A percentile compares a stretch with the other conserved stretches of the same genome.
Conservation (phyloP, 129 eudicot species). For the Calendula officinalis region DNA sequence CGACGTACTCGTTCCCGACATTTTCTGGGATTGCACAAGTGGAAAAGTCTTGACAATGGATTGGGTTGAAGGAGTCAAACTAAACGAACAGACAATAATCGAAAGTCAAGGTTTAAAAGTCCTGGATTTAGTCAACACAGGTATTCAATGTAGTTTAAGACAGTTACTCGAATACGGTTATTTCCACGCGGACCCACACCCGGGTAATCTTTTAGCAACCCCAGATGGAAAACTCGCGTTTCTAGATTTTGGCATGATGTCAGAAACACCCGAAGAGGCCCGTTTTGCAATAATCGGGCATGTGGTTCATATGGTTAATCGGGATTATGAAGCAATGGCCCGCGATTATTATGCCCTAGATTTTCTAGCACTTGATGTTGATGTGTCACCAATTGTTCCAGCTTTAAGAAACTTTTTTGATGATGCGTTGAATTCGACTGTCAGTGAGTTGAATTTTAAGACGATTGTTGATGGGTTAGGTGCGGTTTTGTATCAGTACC, state of each 20-base stretch:
- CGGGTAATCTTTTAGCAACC: slow-evolving; percentile 90
- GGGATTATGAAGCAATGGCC: slow-evolving; percentile 99
- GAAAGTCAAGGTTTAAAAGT: slow-evolving; percentile 92
- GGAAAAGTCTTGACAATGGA: slow-evolving; percentile 94
- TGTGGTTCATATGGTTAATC: slow-evolving; percentile 97
- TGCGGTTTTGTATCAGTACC: not conserved
- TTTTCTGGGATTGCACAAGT: slow-evolving; percentile 94
- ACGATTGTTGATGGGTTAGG: slow-evolving; percentile 36
- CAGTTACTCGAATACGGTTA: slow-evolving; percentile 95
- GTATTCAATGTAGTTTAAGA: slow-evolving; percentile 92
- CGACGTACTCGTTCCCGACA: slow-evolving; percentile 93
- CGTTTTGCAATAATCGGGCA: slow-evolving; percentile 94
- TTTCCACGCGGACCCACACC: slow-evolving; percentile 99
- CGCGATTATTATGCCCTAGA: slow-evolving; percentile 88
- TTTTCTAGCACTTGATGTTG: slow-evolving; percentile 85
- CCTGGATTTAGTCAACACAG: slow-evolving; percentile 84
- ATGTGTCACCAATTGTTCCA: slow-evolving; percentile 91
- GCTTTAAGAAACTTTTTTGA: slow-evolving; percentile 84
- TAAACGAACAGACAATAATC: slow-evolving; percentile 81
- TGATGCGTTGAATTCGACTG: slow-evolving; percentile 80
- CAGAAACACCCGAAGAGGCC: slow-evolving; percentile 96
- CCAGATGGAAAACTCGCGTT: slow-evolving; percentile 97
- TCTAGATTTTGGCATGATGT: slow-evolving; percentile 98
- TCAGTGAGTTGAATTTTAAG: slow-evolving; percentile 11
- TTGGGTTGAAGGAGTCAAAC: slow-evolving; percentile 94